Evolutionary conservation across 2,329 filamentous ascomycete genomes (phyloP), one percentile per base, ranked within the genome.

Genomic region (Aspergillus neoniger): DNA sequence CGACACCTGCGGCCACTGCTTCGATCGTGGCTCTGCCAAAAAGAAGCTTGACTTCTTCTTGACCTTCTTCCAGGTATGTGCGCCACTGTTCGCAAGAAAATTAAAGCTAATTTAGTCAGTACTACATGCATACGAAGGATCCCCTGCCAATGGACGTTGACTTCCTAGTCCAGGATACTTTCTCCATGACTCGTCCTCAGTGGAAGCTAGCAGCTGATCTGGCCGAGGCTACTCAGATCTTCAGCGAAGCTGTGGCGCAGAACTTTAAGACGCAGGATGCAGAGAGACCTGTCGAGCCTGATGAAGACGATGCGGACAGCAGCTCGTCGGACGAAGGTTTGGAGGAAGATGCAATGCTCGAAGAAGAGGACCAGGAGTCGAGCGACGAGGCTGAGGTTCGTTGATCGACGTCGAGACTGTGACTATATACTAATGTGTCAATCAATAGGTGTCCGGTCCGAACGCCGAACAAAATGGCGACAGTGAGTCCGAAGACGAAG

Each of bases 41-140:
- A 98, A 98, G 82, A 99, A 98, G 78, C 85, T 99, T 9, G 95
- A 99, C 72, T 98, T 96, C 76, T 99, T 98, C 77, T 82, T 99
- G 62, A 94, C 90, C 0, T 98, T 98, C 77, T 92, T 99, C 70
- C 93, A 96, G 82, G 87, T 89, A 73, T 53, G n/a, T 38, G 19
- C 17, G n/a, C 25, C 41, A 5, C 9, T 17, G 0, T 14, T 1
- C 7, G 5, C 15, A 14, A 6, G 8, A 9, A 17, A 23, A n/a
- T 25, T 10, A 23, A 53, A 0, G 14, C 55, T 30, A 23, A 9
- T 12, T 49, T n/a, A 36, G 53, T n/a, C 65, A 91, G 85, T 98
- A 97, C 76, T 99, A 99, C 77, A 89, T 98, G 67, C 88, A 90
- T 70, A 92, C 91, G 19, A 99, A 99, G 77, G 88, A 94, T 19